Evolutionary conservation across 2,329 filamentous ascomycete species (phyloP), one percentile per base, ranked within the genome.

Genomic region (Aplosporella prunicola): DNA sequence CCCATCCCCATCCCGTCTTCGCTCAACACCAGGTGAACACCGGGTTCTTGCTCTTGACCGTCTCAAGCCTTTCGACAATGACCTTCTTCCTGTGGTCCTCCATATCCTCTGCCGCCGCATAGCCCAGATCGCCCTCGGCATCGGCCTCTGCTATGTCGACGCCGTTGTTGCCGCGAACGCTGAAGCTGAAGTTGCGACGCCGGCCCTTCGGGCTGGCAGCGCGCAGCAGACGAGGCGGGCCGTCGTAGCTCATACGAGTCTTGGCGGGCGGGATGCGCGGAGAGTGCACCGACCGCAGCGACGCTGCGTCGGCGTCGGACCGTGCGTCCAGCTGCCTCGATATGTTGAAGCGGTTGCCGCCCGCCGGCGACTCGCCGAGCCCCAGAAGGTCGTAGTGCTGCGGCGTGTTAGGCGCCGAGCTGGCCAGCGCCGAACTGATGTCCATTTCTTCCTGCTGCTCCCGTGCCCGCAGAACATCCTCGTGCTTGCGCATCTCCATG

Each of bases 21-120:
- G 11, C 11, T 60, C 48, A 96, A 68, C 91, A 98, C 84, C 91
- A 98, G 29, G 84, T 94, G 62, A 98, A 98, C 20, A 98, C 87
- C 2, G 91, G 91, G 56, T 93, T 93, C 57, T 82, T 82, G 55
- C 80, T 85, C 71, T 96, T 96, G 44, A 98, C 91, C 43, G 89
- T 83, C 68, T 98, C 91, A 41, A 98, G 65, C 45, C 91, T 72
- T 68, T 98, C 91, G 32, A 98, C 88, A 67, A 98, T 96, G 32
- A 98, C 91, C 62, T 91, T 93, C 51, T 88, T 76, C 57, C 82
- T 79, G 52, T 87, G 84, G 9, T 84, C 84, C 61, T 96, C 91
- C 76, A 93, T 86, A 17, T 86, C 91, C 57, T 89, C 85, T 0
- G 91, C 91, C 1, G 88, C 89, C 9, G 88, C 86, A 61, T 93